Evolutionary conservation across 805 yeast genomes (phyloP), one percentile per base, ranked within the genome.

Genomic region (Lipomyces chichibuensis): DNA sequence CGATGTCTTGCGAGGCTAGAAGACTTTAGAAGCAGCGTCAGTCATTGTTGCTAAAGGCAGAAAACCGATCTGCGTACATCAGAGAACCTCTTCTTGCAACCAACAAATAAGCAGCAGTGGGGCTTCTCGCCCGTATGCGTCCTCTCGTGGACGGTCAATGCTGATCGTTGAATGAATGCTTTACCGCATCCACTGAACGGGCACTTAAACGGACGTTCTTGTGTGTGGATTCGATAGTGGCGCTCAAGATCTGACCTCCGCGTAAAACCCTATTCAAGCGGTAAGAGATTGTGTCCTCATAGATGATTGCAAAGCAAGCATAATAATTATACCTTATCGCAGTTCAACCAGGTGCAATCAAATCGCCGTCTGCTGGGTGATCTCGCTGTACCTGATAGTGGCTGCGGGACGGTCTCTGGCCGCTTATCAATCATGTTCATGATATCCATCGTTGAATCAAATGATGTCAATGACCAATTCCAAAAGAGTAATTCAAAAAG

Each of bases 121-220:
- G 97, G 97, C 76, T 91, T 90, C 76, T 92, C 97, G 55, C 97
- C 97, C 0, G 97, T 92, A 78, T 92, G 97, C 7, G 96, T 92
- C 64, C 97, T 82, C 72, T 84, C 82, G 77, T 92, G 97, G 2
- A 93, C 91, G 70, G 87, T 88, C 64, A 91, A 80, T 1, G 95
- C 91, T 8, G 92, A 87, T 7, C 96, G 92, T 74, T 96, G 84
- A 71, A 90, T 88, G 76, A 92, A 92, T 5, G 95, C 90, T 78
- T 91, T 90, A 59, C 85, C 87, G 77, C 97, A 92, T 14, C 86
- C 82, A 2, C 59, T 35, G 72, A 89, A 82, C 23, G 91, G 87
- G 75, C 97, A 92, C 73, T 87, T 85, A 80, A 89, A 92, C 3
- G 97, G 97, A 70, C 96, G 71, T 35, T 75, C 74, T 0, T 79